Conservation (phyloP, 352 stramenopile species). For the Globisporangium viniferum region DNA sequence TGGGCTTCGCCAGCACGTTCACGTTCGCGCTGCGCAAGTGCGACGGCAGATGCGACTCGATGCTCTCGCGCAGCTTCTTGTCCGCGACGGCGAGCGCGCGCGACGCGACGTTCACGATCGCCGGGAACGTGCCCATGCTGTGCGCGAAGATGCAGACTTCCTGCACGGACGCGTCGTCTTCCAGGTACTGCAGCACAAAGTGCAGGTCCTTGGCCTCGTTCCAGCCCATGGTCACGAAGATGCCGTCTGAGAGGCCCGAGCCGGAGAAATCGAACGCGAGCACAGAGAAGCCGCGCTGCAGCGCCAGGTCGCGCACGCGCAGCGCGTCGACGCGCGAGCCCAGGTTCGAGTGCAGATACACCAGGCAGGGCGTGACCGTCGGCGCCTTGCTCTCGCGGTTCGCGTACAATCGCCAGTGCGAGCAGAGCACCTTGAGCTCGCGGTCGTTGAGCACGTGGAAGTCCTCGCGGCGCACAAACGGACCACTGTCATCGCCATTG, state of each 20-base stretch:
- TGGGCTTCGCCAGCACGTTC: slow-evolving; percentile 48
- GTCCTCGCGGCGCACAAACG: slow-evolving; percentile 38
- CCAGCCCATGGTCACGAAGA: slow-evolving; percentile 87
- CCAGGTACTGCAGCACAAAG: slow-evolving; percentile 59
- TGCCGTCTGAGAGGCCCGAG: slow-evolving; percentile 70
- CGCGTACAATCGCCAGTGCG: slow-evolving; percentile 70
- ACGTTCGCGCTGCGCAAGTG: slow-evolving; percentile 43
- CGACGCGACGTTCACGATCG: slow-evolving; percentile 71
- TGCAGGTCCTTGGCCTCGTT: slow-evolving; percentile 77
- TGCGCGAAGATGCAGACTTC: slow-evolving; percentile 75
- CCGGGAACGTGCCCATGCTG: slow-evolving; percentile 80
- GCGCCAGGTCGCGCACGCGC: slow-evolving; percentile 56
- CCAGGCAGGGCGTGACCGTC: slow-evolving; percentile 43
- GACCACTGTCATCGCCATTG: slow-evolving; percentile 9
- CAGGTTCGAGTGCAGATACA: slow-evolving; percentile 86
- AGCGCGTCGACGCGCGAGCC: slow-evolving; percentile 68
- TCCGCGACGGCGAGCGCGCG: slow-evolving; percentile 42
- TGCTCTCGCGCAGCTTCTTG: slow-evolving; percentile 45
- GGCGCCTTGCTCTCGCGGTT: slow-evolving; percentile 16
- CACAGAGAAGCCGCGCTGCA: slow-evolving; percentile 73
- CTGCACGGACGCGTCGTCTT: slow-evolving; percentile 43
- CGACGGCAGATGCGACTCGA: slow-evolving; percentile 60
- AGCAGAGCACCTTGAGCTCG: slow-evolving; percentile 60
- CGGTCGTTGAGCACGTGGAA: slow-evolving; percentile 74
- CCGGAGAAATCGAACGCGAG: slow-evolving; percentile 82